Conservation (phyloP, 768 basidiomycete genomes). For the Pholiota molesta region DNA sequence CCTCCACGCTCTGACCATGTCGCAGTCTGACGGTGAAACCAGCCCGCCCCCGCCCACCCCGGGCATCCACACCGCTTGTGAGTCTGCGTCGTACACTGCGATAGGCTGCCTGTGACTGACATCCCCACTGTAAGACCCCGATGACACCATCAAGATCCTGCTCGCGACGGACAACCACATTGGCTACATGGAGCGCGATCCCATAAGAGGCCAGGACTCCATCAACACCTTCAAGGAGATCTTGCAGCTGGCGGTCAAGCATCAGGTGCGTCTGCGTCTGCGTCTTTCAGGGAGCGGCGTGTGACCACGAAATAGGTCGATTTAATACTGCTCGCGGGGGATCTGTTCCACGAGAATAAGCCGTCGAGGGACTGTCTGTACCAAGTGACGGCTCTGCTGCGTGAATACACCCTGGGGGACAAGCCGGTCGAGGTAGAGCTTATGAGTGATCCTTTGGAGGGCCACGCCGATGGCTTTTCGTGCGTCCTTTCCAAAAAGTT, state of each 20-base stretch:
- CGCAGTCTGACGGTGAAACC: constrained; percentile 18
- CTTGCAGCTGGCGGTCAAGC: constrained; percentile 84
- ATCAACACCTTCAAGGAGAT: constrained; percentile 96
- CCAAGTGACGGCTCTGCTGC: constrained; percentile 83
- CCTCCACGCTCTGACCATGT: constrained; percentile 18
- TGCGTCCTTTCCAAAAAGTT: constrained; percentile 39
- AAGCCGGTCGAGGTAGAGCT: constrained; percentile 91
- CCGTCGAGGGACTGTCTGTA: constrained; percentile 91
- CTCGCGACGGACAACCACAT: constrained; percentile 97
- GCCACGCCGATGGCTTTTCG: constrained; percentile 84
- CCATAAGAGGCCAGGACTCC: constrained; percentile 91
- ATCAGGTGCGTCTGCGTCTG: constrained; percentile 60
- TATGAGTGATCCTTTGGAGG: constrained; percentile 90
- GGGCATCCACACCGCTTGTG: constrained; percentile 25
- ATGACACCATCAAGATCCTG: constrained; percentile 79
- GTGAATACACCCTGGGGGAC: constrained; percentile 89
- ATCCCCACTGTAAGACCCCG: constrained; percentile 42
- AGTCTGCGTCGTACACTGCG: constrained; percentile 7
- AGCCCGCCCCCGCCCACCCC: constrained; percentile 22
- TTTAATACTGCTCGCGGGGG: constrained; percentile 92
- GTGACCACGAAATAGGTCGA: constrained; percentile 67
- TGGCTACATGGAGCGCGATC: constrained; percentile 93
- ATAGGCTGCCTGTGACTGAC: constrained; percentile 1
- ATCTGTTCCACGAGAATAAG: constrained; percentile 97
- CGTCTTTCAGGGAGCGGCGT: constrained; percentile 1